phyloP scores from a whole-genome alignment of 306 rosid species.

The Medicago lupulina region DNA sequence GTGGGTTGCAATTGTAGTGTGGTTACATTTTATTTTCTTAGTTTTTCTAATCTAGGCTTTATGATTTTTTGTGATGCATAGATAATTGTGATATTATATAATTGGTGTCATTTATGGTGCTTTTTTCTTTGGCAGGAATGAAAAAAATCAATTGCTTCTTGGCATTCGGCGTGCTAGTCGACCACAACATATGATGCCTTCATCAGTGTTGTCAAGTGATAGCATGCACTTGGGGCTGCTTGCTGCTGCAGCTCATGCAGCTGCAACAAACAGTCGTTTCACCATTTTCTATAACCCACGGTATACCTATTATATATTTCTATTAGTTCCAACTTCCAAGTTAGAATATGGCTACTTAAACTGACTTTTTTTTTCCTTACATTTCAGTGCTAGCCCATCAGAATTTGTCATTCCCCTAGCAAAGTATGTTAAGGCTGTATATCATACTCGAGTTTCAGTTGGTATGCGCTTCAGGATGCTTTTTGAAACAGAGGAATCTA shows the following conservation, averaged over 20 bases:
- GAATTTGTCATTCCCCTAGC: slow-evolving; percentile 92
- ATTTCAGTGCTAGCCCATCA: slow-evolving; percentile 95
- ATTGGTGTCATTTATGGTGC: slow-evolving; percentile 18
- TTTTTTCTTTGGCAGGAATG: slow-evolving; percentile 69
- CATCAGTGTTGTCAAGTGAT: slow-evolving; percentile 95
- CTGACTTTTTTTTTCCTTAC: not conserved
- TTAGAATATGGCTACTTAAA: not conserved
- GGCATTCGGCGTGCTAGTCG: slow-evolving; percentile 93
- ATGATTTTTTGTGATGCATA: not conserved
- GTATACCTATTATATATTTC: slow-evolving; percentile 48
- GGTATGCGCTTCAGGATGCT: slow-evolving; percentile 99
- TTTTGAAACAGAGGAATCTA: slow-evolving; percentile 98
- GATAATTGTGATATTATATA: slow-evolving; percentile 17
- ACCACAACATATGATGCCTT: slow-evolving; percentile 94
- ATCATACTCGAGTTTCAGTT: slow-evolving; percentile 92
- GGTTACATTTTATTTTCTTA: not conserved
- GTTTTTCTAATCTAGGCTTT: slow-evolving; percentile 7
- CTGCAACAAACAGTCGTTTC: slow-evolving; percentile 94
- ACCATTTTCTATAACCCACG: slow-evolving; percentile 96
- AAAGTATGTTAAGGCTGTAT: slow-evolving; percentile 89
- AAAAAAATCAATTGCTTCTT: slow-evolving; percentile 86
- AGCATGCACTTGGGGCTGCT: slow-evolving; percentile 99
- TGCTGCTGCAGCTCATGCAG: slow-evolving; percentile 99
- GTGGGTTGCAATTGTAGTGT: slow-evolving; percentile 22
- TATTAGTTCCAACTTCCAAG: not conserved